These are phyloP conservation scores for Penicillium argentinense DNA, from an alignment of 495 filamentous ascomycete genomes.

Conservation along the genomic window DNA sequence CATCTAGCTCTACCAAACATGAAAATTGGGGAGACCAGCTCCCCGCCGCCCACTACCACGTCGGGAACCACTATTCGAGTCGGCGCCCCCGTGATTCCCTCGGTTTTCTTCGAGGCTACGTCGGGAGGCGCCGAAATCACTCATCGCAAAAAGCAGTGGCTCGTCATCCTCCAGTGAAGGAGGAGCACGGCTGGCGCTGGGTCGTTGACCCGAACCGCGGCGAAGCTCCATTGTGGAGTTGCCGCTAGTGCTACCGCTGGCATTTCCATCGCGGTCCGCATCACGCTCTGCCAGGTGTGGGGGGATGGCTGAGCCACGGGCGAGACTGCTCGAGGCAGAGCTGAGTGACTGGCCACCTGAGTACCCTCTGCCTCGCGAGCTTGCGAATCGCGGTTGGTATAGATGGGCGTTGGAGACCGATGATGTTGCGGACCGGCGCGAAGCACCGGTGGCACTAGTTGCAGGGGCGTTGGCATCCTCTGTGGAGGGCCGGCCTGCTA, in stretches of 20 bases:
- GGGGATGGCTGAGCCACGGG: conserved; percentile 37
- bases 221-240: conserved; percentile 37
- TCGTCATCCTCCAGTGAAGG: conserved; percentile 67
- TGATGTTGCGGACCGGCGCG: conserved; percentile 39
- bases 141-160: conserved; percentile 84
- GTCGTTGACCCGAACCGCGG: conserved; percentile 34
- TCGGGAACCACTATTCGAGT: conserved; percentile 35
- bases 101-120: conserved; percentile 72
- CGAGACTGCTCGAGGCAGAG: conserved; percentile 46
- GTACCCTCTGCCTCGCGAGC: conserved; percentile 41
- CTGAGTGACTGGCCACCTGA: conserved; percentile 44
- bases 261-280: conserved; percentile 49
- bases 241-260: conserved; percentile 53
- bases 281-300: conserved; percentile 39
- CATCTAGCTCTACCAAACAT: conserved; percentile 29
- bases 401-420: conserved; percentile 35
- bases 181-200: conserved; percentile 31
- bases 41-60: conserved; percentile 43
- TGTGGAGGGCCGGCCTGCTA: conserved; percentile 23
- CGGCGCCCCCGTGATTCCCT: conserved; percentile 39
- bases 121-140: conserved; percentile 69
- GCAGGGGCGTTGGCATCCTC: conserved; percentile 25
- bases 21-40: conserved; percentile 32
- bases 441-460: conserved; percentile 44
- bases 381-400: conserved; percentile 43